Conservation (phyloP, 1,139 yeast species). For the Sugiyamaella neomexicana region DNA sequence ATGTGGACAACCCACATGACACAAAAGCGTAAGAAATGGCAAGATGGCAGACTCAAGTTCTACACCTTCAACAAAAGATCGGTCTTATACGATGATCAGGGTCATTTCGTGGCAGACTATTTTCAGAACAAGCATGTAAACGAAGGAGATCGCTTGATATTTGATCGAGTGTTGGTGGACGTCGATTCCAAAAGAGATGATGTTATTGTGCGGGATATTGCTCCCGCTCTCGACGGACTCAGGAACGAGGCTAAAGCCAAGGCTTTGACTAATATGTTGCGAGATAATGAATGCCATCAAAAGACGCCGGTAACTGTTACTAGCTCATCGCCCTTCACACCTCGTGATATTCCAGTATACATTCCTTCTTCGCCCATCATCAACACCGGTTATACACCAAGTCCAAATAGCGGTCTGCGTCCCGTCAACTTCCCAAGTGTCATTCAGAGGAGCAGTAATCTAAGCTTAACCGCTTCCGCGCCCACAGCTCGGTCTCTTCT, state of each 20-base stretch:
- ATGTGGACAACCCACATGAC: constrained; percentile 50
- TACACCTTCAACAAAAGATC: constrained; percentile 52
- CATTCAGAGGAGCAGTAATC: not conserved
- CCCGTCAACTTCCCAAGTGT: not conserved
- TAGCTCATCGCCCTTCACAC: not conserved
- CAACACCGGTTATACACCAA: constrained; percentile 4
- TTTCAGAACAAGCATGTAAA: constrained; percentile 31
- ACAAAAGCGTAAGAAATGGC: constrained; percentile 57
- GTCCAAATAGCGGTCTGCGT: not conserved
- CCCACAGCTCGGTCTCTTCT: not conserved
- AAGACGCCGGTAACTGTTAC: not conserved
- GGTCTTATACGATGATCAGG: constrained; percentile 47
- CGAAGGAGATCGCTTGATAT: constrained; percentile 30
- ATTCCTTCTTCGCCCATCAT: constrained; percentile 5
- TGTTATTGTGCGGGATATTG: constrained; percentile 19
- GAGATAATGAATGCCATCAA: not conserved
- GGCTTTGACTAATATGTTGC: not conserved
- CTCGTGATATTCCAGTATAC: not conserved
- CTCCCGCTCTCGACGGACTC: constrained; percentile 1
- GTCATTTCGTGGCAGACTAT: constrained; percentile 43
- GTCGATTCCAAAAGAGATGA: constrained; percentile 24
- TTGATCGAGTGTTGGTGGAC: constrained; percentile 31
- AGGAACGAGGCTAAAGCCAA: constrained; percentile 3
- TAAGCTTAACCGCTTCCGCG: not conserved
- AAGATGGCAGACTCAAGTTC: constrained; percentile 52